Percentiles rank a stretch among this genome's conserved stretches.
Evolutionary conservation across 768 basidiomycete genomes (phyloP).

Genomic region (Mrakia gelida): DNA sequence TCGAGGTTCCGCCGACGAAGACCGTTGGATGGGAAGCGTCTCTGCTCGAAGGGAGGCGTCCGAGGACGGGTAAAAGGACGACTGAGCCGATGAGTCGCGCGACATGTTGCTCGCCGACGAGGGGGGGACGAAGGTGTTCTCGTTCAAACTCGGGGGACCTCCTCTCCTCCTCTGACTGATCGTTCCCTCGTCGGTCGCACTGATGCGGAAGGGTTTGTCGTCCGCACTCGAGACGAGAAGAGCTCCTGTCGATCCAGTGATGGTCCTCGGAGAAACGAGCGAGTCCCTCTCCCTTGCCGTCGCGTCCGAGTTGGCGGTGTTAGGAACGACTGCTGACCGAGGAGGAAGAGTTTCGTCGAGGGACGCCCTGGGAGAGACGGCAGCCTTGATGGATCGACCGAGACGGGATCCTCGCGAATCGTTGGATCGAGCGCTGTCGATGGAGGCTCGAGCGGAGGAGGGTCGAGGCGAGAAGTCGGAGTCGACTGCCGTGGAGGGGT

Average conservation of each 20-base stretch:
- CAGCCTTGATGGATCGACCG: not conserved
- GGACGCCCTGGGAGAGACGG: not conserved
- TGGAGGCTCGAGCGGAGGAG: not conserved
- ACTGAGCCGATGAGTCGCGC: not conserved
- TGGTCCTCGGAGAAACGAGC: not conserved
- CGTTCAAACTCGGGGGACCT: not conserved
- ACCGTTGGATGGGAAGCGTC: not conserved
- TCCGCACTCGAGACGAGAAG: not conserved
- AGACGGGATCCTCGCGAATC: conserved; percentile 5
- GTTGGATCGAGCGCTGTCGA: conserved; percentile 10
- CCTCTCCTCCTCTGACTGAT: conserved; percentile 10
- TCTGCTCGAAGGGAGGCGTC: not conserved
- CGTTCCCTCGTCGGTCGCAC: conserved; percentile 1
- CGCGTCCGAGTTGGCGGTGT: not conserved
- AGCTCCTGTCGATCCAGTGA: not conserved
- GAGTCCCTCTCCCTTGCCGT: not conserved
- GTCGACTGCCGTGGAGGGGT: not conserved
- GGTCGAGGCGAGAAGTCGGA: not conserved
- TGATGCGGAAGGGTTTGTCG: conserved; percentile 8
- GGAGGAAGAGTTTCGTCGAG: not conserved
- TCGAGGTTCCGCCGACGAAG: conserved; percentile 6
- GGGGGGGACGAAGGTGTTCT: not conserved
- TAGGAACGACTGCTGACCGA: not conserved
- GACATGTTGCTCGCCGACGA: not conserved
- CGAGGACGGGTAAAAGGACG: not conserved